phyloP scores from a whole-genome alignment of 2,329 filamentous ascomycete genomes.

The Stemphylium lycopersici region DNA sequence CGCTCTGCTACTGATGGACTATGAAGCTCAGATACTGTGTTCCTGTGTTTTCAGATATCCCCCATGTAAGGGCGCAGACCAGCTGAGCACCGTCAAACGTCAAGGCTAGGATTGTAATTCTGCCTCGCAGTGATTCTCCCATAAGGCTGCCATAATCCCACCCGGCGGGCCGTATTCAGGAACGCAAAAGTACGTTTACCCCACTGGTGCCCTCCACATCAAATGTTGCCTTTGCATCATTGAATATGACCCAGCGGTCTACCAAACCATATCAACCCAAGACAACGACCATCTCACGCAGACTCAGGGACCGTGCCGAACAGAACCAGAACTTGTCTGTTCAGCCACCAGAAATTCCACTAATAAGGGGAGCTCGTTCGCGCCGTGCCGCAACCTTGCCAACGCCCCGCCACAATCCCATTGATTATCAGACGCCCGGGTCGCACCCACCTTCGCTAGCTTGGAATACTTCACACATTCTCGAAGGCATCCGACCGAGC shows the following conservation, averaged over 20 bases:
- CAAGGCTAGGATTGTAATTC: conserved; percentile 37
- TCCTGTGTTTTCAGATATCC: conserved; percentile 41
- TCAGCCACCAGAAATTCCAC: conserved; percentile 39
- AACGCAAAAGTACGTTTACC: conserved; percentile 45
- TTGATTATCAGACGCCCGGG: conserved; percentile 34
- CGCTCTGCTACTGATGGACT: conserved; percentile 38
- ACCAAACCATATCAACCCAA: conserved; percentile 34
- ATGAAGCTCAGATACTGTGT: conserved; percentile 40
- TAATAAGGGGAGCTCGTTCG: conserved; percentile 36
- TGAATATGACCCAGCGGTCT: conserved; percentile 46
- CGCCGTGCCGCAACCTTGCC: conserved; percentile 42
- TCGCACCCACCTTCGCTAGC: conserved; percentile 29
- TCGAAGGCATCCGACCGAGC: conserved; percentile 26
- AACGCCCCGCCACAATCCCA: conserved; percentile 38
- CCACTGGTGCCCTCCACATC: conserved; percentile 35
- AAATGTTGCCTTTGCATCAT: conserved; percentile 36
- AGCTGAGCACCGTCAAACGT: conserved; percentile 23
- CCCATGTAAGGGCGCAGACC: conserved; percentile 46
- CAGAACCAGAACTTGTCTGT: conserved; percentile 37
- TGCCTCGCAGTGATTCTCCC: conserved; percentile 40
- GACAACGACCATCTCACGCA: conserved; percentile 44
- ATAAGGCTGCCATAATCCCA: conserved; percentile 43
- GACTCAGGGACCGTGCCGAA: conserved; percentile 40
- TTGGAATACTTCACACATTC: conserved; percentile 31
- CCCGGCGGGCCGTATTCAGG: conserved; percentile 27